A percentile compares a stretch with the other conserved stretches of the same genome.
phyloP scores from a whole-genome alignment of 345 rosid species.

The Euphorbia lathyris region DNA sequence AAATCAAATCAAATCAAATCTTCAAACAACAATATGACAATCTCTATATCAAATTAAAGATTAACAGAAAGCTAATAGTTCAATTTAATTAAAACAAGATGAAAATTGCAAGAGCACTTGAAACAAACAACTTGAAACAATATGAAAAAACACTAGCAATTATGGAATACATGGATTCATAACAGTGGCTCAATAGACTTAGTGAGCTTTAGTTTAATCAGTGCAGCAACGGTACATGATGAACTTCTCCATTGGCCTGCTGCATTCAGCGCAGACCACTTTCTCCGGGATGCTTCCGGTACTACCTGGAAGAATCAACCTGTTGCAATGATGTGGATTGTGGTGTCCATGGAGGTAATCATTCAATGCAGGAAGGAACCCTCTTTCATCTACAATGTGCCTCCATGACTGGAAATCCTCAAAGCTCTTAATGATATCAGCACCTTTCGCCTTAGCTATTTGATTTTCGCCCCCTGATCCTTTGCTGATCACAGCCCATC shows the following conservation, averaged over 20 bases:
- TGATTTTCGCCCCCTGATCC: conserved; percentile 25
- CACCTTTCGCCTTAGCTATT: conserved; percentile 43
- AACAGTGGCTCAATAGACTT: background rate
- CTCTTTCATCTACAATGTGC: background rate
- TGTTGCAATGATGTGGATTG: conserved; percentile 47
- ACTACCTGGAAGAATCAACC: conserved; percentile 45
- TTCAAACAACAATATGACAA: no score
- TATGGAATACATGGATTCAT: background rate
- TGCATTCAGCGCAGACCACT: conserved; percentile 59
- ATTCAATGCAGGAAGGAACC: conserved; percentile 42
- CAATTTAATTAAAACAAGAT: no score
- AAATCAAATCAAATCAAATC: background rate
- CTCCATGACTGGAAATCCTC: conserved; percentile 29
- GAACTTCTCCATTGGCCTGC: conserved; percentile 53
- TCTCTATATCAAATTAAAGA: no score
- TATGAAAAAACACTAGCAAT: background rate
- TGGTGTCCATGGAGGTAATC: conserved; percentile 29
- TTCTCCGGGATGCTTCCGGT: conserved; percentile 40
- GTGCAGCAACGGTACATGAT: conserved; percentile 60
- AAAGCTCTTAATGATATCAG: conserved; percentile 21
- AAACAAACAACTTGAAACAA: background rate
- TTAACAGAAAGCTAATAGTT: background rate
- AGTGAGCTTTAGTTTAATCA: conserved; percentile 22
- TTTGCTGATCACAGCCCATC: conserved; percentile 50
- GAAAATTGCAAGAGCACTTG: background rate